Evolutionary conservation across 164 flowering plant species (phyloP).

Genomic region (Umbellularia californica): DNA sequence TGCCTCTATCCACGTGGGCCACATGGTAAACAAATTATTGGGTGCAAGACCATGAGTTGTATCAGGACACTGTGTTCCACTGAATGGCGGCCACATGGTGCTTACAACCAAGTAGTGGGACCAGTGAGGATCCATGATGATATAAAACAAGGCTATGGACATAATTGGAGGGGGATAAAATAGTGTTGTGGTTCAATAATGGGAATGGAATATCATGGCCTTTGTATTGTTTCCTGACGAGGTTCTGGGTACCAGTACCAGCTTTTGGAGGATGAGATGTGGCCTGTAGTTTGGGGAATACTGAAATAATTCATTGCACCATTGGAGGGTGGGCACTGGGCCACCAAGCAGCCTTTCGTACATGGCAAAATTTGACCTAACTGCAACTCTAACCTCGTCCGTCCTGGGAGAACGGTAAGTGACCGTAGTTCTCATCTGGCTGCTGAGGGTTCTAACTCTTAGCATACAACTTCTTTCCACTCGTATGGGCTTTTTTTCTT

Average conservation of each 20-base stretch:
- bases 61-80: constrained; percentile 9
- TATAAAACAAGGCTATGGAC: neutral
- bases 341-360: no score
- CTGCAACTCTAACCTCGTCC: no score
- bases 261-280: no score
- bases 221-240: neutral
- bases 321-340: no score
- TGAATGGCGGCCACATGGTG: constrained; percentile 9
- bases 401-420: no score
- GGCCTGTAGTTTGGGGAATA: no score
- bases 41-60: constrained; percentile 8
- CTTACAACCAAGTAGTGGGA: neutral
- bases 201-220: neutral
- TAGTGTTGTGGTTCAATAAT: neutral
- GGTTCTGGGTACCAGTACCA: no score
- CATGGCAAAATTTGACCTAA: no score
- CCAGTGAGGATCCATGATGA: neutral
- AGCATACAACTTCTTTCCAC: fast-evolving
- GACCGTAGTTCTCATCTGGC: no score
- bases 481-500: no score
- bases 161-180: neutral
- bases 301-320: no score
- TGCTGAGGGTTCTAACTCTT: fast-evolving
- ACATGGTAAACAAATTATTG: constrained; percentile 1
- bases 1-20: constrained; percentile 8